Evolutionary conservation across 352 stramenopile species (phyloP).

Genomic region (Globisporangium radiosum): DNA sequence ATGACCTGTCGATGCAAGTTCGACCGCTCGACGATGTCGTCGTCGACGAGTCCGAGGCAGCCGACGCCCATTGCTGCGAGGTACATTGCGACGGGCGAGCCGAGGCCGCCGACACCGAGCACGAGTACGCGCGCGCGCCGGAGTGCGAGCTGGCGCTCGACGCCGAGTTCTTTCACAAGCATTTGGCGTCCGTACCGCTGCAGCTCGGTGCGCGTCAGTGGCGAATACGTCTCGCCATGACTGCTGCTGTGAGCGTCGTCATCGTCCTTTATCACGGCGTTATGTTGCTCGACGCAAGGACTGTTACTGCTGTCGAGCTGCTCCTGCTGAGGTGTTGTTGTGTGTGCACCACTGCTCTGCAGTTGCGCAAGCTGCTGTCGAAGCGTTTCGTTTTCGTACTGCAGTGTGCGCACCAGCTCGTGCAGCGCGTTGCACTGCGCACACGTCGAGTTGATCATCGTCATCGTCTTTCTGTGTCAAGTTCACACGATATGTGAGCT

Average conservation of each 20-base stretch:
- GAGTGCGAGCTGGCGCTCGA: slow-evolving; percentile 82
- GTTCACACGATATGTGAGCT: neutral
- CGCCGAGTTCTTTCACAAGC: slow-evolving; percentile 89
- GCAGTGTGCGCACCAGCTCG: slow-evolving; percentile 5
- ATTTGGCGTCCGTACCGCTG: slow-evolving; percentile 94
- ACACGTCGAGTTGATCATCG: neutral
- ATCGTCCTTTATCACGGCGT: no score
- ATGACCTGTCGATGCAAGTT: slow-evolving; percentile 98
- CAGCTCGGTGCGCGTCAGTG: slow-evolving; percentile 41
- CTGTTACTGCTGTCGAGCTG: neutral
- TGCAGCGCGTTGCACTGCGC: slow-evolving; percentile 39
- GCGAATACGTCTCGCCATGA: slow-evolving; percentile 19
- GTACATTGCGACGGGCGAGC: slow-evolving; percentile 93
- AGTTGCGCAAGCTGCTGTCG: slow-evolving; percentile 11
- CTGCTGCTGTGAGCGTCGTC: neutral
- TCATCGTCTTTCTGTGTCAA: neutral
- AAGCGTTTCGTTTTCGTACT: slow-evolving; percentile 13
- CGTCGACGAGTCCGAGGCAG: slow-evolving; percentile 91
- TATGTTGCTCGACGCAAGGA: no score
- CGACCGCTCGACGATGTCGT: slow-evolving; percentile 92
- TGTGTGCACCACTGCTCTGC: neutral
- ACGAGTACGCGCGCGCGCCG: slow-evolving; percentile 79
- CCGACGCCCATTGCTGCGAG: slow-evolving; percentile 93
- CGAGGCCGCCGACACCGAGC: slow-evolving; percentile 94
- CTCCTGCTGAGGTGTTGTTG: neutral